These are phyloP conservation scores for Sarocladium strictum DNA, from an alignment of 2,329 filamentous ascomycete genomes.

Conservation along the genomic window DNA sequence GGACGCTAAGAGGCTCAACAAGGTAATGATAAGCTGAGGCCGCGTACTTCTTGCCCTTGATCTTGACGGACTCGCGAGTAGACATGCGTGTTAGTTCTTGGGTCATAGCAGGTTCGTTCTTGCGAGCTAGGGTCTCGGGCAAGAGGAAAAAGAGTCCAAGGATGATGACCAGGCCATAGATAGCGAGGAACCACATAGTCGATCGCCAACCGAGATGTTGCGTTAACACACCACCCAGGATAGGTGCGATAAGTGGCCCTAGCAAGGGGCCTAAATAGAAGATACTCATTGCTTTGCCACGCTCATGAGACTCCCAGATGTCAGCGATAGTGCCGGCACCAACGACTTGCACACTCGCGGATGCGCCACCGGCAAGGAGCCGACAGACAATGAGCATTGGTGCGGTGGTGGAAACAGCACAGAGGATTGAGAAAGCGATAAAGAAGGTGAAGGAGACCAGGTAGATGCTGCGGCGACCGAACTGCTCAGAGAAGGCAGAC, in stretches of 20 bases:
- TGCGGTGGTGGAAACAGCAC: conserved; percentile 63
- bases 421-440: conserved; percentile 62
- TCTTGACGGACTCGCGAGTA: conserved; percentile 55
- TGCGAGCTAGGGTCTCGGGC: conserved; percentile 56
- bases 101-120: conserved; percentile 5
- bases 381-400: conserved; percentile 74
- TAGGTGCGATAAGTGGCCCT: conserved; percentile 69
- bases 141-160: conserved; percentile 53
- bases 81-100: conserved; percentile 40
- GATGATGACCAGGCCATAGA: conserved; percentile 58
- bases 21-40: conserved; percentile 52
- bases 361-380: conserved; percentile 66
- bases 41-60: conserved; percentile 46
- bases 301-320: conserved; percentile 66
- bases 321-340: conserved; percentile 80
- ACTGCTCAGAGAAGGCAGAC: conserved; percentile 71
- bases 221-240: conserved; percentile 69
- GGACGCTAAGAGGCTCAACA: conserved; percentile 65
- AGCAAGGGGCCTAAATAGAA: conserved; percentile 77
- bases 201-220: conserved; percentile 67
- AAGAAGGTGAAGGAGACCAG: conserved; percentile 68
- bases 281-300: conserved; percentile 73
- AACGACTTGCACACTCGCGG: conserved; percentile 75
- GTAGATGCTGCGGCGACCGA: conserved; percentile 74
- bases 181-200: conserved; percentile 71